These are phyloP conservation scores for Entomortierella beljakovae DNA, from an alignment of 192 early-diverging fungal genomes.

Conservation along the genomic window DNA sequence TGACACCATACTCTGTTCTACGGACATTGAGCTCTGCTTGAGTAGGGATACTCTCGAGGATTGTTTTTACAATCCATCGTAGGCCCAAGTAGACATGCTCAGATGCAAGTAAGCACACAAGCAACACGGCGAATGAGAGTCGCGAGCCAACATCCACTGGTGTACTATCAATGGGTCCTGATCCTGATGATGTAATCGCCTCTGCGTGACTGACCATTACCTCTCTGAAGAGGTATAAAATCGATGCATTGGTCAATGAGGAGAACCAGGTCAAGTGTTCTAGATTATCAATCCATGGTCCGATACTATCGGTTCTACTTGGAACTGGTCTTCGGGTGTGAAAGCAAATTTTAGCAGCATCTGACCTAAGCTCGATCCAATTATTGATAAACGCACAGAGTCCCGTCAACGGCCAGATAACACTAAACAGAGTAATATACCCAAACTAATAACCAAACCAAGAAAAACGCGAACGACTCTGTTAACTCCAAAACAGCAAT, in stretches of 20 bases:
- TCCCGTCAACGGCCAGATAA: constrained; percentile 87
- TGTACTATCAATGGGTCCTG: neutral
- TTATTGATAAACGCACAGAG: constrained; percentile 89
- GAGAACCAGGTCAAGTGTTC: constrained; percentile 63
- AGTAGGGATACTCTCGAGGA: constrained; percentile 34
- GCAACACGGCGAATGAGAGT: constrained; percentile 22
- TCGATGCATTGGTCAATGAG: constrained; percentile 67
- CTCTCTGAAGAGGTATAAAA: constrained; percentile 63
- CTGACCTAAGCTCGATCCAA: constrained; percentile 89
- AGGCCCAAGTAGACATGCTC: constrained; percentile 41
- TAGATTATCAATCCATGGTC: constrained; percentile 80
- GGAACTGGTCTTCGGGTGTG: constrained; percentile 79
- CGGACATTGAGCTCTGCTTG: constrained; percentile 24
- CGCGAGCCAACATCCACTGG: neutral
- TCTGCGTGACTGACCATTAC: constrained; percentile 8
- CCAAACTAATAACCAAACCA: constrained; percentile 72
- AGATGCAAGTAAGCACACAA: constrained; percentile 34
- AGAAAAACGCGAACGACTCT: neutral
- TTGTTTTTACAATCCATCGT: constrained; percentile 11
- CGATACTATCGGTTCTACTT: constrained; percentile 76
- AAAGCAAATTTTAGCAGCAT: constrained; percentile 91
- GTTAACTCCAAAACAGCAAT: neutral
- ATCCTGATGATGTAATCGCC: neutral
- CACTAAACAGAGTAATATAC: constrained; percentile 85
- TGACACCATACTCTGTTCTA: constrained; percentile 33